Evolutionary conservation across 176 grass and related monocot genomes (phyloP).

Genomic region (Alopecurus myosuroides): DNA sequence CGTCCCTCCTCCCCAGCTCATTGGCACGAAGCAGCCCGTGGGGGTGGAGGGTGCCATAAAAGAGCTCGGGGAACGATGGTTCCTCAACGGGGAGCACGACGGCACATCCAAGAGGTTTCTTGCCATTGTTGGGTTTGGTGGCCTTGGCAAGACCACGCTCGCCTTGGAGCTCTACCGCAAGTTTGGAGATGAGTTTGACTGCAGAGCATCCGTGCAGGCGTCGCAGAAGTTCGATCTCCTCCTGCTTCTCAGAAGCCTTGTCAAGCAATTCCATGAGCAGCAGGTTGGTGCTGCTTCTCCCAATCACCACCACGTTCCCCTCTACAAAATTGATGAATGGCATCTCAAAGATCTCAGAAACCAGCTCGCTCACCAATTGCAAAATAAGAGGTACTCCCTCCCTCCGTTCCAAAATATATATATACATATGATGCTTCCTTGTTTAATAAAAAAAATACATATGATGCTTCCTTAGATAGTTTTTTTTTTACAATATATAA

Average conservation of each 20-base stretch:
- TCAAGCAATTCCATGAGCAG: neutral
- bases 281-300: neutral
- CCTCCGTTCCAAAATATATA: too few relatives aligned
- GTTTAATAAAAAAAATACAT: too few relatives aligned
- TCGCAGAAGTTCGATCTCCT: constrained; percentile 20
- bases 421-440: too few relatives aligned
- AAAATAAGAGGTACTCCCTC: too few relatives aligned
- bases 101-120: neutral
- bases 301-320: too few relatives aligned
- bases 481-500: too few relatives aligned
- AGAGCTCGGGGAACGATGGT: neutral
- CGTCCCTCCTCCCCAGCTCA: neutral
- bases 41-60: neutral
- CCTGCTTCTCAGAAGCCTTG: neutral
- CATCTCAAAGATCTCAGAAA: too few relatives aligned
- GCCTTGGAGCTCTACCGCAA: neutral
- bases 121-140: constrained; percentile 2
- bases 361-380: too few relatives aligned
- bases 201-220: neutral
- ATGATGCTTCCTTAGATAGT: too few relatives aligned
- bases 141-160: constrained; percentile 28
- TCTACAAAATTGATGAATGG: neutral
- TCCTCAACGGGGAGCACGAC: neutral
- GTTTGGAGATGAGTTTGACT: neutral
- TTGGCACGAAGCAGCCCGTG: neutral